These are phyloP conservation scores for Penicillium crustosum DNA, from an alignment of 2,329 filamentous ascomycete genomes.

Conservation along the genomic window DNA sequence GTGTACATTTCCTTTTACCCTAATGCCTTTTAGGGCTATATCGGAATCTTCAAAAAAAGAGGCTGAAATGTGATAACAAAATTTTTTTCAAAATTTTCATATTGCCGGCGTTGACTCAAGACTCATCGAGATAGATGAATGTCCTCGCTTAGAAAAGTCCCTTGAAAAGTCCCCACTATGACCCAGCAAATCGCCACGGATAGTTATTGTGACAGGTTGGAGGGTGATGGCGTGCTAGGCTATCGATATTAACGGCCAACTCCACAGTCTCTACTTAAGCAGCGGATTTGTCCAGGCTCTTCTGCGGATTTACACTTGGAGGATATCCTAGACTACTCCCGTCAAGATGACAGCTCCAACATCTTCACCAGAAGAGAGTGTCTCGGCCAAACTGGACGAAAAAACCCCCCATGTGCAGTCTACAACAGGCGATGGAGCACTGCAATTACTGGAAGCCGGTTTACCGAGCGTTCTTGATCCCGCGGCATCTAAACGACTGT, in stretches of 20 bases:
- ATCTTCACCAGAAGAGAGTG: neutral
- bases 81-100: too few relatives aligned
- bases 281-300: neutral
- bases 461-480: conserved; percentile 3
- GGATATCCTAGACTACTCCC: neutral
- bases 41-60: too few relatives aligned
- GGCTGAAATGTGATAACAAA: too few relatives aligned
- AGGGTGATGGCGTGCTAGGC: neutral
- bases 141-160: neutral
- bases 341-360: neutral
- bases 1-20: neutral
- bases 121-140: neutral
- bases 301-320: neutral
- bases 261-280: neutral
- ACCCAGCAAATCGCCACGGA: neutral
- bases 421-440: neutral
- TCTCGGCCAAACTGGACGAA: neutral
- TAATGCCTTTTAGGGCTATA: too few relatives aligned
- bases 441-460: conserved; percentile 5
- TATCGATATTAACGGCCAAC: neutral
- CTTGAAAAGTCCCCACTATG: neutral
- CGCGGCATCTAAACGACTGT: conserved; percentile 14
- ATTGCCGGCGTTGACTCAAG: neutral
- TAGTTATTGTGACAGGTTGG: neutral
- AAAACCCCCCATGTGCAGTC: neutral